Conservation (phyloP, 129 eudicot genomes). For the Pulicaria dysenterica region DNA sequence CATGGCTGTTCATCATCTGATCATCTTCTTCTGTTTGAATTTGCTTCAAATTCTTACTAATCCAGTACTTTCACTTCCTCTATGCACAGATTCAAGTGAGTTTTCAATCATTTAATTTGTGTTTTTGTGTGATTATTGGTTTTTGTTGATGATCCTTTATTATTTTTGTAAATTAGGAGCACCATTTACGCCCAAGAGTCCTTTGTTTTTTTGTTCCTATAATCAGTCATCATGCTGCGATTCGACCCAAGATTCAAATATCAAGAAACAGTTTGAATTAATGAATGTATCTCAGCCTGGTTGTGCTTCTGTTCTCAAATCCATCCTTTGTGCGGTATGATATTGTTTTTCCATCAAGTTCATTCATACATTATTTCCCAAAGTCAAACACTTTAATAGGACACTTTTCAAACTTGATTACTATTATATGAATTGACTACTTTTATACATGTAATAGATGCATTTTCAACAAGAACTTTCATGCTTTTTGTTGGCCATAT, state of each 20-base stretch:
- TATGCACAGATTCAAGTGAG: slow-evolving; percentile 68
- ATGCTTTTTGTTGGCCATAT: too few relatives aligned
- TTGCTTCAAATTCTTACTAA: slow-evolving; percentile 39
- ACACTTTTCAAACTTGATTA: too few relatives aligned
- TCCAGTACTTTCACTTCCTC: slow-evolving; percentile 46
- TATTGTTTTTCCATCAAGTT: background rate
- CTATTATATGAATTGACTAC: too few relatives aligned
- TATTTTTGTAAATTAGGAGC: slow-evolving; percentile 44
- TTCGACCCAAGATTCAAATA: slow-evolving; percentile 45
- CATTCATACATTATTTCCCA: too few relatives aligned
- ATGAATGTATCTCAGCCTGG: slow-evolving; percentile 62
- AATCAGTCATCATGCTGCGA: slow-evolving; percentile 61
- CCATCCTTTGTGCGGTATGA: slow-evolving; percentile 77
- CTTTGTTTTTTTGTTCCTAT: slow-evolving; percentile 60
- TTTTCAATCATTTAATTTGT: slow-evolving; percentile 7
- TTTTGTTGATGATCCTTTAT: background rate
- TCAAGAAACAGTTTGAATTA: slow-evolving; percentile 51
- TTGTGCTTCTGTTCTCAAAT: slow-evolving; percentile 70
- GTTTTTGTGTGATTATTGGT: slow-evolving; percentile 9
- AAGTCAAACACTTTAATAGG: too few relatives aligned
- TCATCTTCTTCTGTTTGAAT: slow-evolving; percentile 24
- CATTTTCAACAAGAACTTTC: too few relatives aligned
- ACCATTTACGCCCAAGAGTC: slow-evolving; percentile 53
- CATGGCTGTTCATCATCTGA: slow-evolving; percentile 42
- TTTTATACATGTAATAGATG: too few relatives aligned